Evolutionary conservation across 345 rosid species (phyloP).

Genomic region (Murraya paniculata): DNA sequence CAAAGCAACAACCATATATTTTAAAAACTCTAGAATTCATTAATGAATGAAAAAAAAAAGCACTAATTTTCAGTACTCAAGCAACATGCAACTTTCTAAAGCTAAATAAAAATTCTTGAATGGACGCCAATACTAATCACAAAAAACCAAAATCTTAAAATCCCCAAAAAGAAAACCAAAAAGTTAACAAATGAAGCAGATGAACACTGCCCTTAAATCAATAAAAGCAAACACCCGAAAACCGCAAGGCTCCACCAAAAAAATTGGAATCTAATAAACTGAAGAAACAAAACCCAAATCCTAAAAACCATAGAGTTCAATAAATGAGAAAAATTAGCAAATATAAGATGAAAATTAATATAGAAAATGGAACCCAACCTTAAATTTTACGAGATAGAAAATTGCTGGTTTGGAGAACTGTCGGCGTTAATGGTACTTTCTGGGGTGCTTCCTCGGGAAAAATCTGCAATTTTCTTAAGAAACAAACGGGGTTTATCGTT

Average conservation of each 20-base stretch:
- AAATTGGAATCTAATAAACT: background rate
- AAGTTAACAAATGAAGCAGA: background rate
- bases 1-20: background rate
- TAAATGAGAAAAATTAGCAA: background rate
- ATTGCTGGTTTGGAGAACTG: background rate
- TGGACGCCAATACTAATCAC: background rate
- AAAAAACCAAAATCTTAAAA: background rate
- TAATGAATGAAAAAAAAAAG: background rate
- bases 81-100: background rate
- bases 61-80: background rate
- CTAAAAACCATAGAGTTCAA: background rate
- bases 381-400: background rate
- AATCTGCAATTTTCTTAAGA: background rate
- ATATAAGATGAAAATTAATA: background rate
- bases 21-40: background rate
- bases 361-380: background rate
- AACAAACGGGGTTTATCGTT: conserved; percentile 8
- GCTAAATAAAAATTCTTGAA: background rate
- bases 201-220: background rate
- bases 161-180: background rate
- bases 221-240: background rate
- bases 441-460: background rate
- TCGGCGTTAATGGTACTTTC: background rate
- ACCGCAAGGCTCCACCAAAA: background rate
- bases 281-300: background rate